Conservation (phyloP, 73 alveolate genomes). For the Urostyla sp. region DNA sequence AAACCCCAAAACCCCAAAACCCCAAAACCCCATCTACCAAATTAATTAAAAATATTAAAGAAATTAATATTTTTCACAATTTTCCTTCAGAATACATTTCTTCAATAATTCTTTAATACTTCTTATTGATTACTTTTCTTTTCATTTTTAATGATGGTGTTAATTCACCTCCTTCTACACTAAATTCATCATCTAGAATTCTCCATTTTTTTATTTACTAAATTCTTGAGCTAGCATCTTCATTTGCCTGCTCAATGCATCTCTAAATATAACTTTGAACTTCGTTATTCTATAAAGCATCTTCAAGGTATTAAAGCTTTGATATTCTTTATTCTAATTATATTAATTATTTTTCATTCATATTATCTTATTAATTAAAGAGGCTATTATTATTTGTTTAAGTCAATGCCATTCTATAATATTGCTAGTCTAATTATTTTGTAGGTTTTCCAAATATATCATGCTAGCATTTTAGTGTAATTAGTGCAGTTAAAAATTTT, state of each 20-base stretch:
- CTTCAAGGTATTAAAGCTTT: neutral
- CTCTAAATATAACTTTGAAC: slow-evolving; percentile 4
- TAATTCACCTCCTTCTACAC: slow-evolving; percentile 87
- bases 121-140: slow-evolving; percentile 79
- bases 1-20: too few relatives aligned
- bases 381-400: too few relatives aligned
- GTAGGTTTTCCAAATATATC: slow-evolving; percentile 56
- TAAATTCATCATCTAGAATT: slow-evolving; percentile 76
- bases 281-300: neutral
- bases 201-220: slow-evolving; percentile 80
- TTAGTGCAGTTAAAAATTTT: slow-evolving; percentile 63
- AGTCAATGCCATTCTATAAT: too few relatives aligned
- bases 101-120: slow-evolving; percentile 73
- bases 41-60: too few relatives aligned
- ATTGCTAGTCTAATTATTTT: slow-evolving; percentile 33
- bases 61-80: neutral
- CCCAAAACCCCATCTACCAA: too few relatives aligned
- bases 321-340: neutral
- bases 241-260: slow-evolving; percentile 48
- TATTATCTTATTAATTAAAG: too few relatives aligned
- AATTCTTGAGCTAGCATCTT: slow-evolving; percentile 81
- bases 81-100: slow-evolving; percentile 71
- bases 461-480: slow-evolving; percentile 63
- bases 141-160: slow-evolving; percentile 92
- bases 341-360: too few relatives aligned